phyloP scores from a whole-genome alignment of 257 asterid species.

The Plectranthus barbatus region DNA sequence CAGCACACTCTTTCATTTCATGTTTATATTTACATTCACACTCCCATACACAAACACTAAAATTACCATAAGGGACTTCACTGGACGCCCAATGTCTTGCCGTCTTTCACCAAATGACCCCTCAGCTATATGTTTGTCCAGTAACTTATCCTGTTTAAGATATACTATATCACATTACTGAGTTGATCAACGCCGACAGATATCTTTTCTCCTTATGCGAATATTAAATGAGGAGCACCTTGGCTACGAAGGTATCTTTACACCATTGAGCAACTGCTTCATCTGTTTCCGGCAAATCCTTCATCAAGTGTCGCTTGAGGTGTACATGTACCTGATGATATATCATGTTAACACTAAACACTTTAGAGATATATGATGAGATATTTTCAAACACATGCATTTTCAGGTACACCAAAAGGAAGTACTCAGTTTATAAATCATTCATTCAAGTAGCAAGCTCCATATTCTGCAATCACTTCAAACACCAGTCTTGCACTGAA shows the following conservation, averaged over 20 bases:
- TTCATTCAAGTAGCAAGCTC: neutral
- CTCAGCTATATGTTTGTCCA: slow-evolving; percentile 64
- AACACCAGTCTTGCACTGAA: neutral
- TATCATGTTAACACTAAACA: neutral
- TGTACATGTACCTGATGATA: slow-evolving; percentile 74
- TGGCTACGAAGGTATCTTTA: slow-evolving; percentile 61
- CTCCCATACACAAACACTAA: no score
- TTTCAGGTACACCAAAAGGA: neutral
- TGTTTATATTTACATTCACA: no score
- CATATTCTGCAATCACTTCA: neutral
- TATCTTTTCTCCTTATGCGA: neutral
- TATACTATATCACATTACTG: neutral
- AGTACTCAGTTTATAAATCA: neutral
- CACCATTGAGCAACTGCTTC: slow-evolving; percentile 93
- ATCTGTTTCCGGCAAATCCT: slow-evolving; percentile 73
- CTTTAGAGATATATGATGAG: neutral
- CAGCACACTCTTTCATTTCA: no score
- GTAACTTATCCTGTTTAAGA: slow-evolving; percentile 57
- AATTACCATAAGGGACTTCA: slow-evolving; percentile 76
- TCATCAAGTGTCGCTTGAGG: slow-evolving; percentile 71
- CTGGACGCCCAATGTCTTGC: slow-evolving; percentile 62
- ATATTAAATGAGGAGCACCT: slow-evolving; percentile 34
- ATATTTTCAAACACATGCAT: neutral
- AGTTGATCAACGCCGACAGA: neutral
- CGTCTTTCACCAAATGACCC: slow-evolving; percentile 60